Evolutionary conservation across 2,329 filamentous ascomycete genomes (phyloP).

Genomic region (Xylariaceae sp.): DNA sequence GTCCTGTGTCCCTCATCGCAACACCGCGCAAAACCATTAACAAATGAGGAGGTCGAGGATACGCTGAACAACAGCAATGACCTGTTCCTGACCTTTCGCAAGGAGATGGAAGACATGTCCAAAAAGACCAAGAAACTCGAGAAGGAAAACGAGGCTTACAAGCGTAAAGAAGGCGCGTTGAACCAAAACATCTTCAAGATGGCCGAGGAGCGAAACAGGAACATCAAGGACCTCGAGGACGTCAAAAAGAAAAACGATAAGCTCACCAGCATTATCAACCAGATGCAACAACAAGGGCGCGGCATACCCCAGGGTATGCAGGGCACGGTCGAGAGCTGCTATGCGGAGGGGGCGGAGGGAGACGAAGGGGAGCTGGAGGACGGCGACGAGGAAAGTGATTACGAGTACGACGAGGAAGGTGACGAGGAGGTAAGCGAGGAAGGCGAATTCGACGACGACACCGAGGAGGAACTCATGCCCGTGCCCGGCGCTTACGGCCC

Average conservation of each 20-base stretch:
- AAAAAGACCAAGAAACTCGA: slow-evolving; percentile 97
- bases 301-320: slow-evolving; percentile 69
- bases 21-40: slow-evolving; percentile 42
- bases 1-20: slow-evolving; percentile 31
- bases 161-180: slow-evolving; percentile 89
- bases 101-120: slow-evolving; percentile 99
- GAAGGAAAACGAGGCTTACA: slow-evolving; percentile 91
- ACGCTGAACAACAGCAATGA: slow-evolving; percentile 98
- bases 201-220: slow-evolving; percentile 86
- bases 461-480: slow-evolving; percentile 51
- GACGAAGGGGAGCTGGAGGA: slow-evolving; percentile 67
- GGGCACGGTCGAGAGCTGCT: slow-evolving; percentile 61
- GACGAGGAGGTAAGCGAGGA: slow-evolving; percentile 44
- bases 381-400: slow-evolving; percentile 65
- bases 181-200: slow-evolving; percentile 95
- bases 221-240: slow-evolving; percentile 75
- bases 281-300: slow-evolving; percentile 93
- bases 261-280: slow-evolving; percentile 90
- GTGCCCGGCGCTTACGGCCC: slow-evolving; percentile 34
- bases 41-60: slow-evolving; percentile 82
- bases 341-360: slow-evolving; percentile 63
- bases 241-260: slow-evolving; percentile 86
- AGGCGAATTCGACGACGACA: slow-evolving; percentile 52
- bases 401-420: slow-evolving; percentile 65
- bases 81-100: slow-evolving; percentile 92